Evolutionary conservation across 225 moss, liverwort and hornwort genomes (phyloP).

Genomic region (Takakia lepidozioides): DNA sequence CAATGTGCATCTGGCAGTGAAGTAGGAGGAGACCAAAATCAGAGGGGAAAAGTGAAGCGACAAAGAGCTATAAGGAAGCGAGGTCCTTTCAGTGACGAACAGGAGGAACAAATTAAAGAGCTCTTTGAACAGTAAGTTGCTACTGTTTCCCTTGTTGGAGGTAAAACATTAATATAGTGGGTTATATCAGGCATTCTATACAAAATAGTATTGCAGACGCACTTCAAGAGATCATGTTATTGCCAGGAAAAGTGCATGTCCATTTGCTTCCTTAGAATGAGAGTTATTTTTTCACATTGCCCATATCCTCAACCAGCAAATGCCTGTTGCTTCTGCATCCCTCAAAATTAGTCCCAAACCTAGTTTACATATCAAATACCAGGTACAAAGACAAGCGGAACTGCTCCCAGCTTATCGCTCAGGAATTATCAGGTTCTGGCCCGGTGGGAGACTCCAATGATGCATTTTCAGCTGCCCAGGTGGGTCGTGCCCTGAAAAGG

Average conservation of each 20-base stretch:
- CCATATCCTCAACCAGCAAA: too few species aligned
- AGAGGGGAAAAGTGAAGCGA: slow-evolving; percentile 38
- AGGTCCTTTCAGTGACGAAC: slow-evolving; percentile 45
- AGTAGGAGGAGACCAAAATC: slow-evolving; percentile 8
- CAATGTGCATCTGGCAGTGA: too few species aligned
- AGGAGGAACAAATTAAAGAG: slow-evolving; percentile 54
- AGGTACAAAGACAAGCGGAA: slow-evolving; percentile 57
- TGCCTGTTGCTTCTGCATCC: too few species aligned
- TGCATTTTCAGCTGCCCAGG: slow-evolving; percentile 53
- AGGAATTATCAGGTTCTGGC: slow-evolving; percentile 34
- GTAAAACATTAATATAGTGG: background rate
- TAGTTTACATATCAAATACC: slow-evolving; percentile 4
- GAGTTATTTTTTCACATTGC: too few species aligned
- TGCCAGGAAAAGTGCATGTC: too few species aligned
- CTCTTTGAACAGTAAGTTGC: slow-evolving; percentile 52
- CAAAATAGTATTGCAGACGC: too few species aligned
- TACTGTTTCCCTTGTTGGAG: background rate
- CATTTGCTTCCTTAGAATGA: too few species aligned
- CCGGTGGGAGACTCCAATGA: slow-evolving; percentile 40
- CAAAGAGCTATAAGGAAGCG: slow-evolving; percentile 23
- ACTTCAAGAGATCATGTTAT: background rate
- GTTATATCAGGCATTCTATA: background rate
- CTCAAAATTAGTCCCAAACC: too few species aligned
- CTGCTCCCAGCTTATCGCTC: slow-evolving; percentile 33
- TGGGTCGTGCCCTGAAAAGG: slow-evolving; percentile 60